phyloP scores from a whole-genome alignment of 192 early-diverging fungal species.

The Lunasporangiospora selenospora region DNA sequence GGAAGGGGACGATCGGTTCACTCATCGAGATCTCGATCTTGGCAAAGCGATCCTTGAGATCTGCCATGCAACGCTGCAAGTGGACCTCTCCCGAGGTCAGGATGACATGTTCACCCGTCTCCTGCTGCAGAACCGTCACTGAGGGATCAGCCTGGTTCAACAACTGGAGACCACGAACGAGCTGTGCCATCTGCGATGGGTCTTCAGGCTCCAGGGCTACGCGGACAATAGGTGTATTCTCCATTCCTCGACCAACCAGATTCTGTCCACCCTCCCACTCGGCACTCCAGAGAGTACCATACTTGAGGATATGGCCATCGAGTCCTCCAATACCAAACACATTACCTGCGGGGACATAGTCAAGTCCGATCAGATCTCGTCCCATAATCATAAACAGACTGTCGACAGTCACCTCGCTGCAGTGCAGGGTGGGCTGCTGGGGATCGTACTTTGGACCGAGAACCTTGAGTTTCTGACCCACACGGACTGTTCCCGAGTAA shows the following conservation, averaged over 20 bases:
- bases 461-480: constrained; percentile 87
- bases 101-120: constrained; percentile 97
- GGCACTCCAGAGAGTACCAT: constrained; percentile 86
- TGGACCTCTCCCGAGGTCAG: constrained; percentile 97
- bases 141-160: constrained; percentile 96
- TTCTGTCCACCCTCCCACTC: constrained; percentile 70
- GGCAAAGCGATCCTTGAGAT: constrained; percentile 94
- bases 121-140: constrained; percentile 90
- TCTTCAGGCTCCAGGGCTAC: constrained; percentile 95
- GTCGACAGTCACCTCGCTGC: constrained; percentile 76
- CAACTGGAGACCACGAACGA: constrained; percentile 85
- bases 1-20: constrained; percentile 95
- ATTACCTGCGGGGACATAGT: constrained; percentile 92
- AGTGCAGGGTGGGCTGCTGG: constrained; percentile 57
- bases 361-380: constrained; percentile 83
- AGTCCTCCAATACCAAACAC: constrained; percentile 94
- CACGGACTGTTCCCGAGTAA: constrained; percentile 88
- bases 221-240: constrained; percentile 90
- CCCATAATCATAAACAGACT: constrained; percentile 97
- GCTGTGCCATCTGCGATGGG: constrained; percentile 85
- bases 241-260: constrained; percentile 71
- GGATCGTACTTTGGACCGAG: constrained; percentile 96
- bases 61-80: constrained; percentile 85
- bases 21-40: constrained; percentile 94
- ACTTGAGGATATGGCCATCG: constrained; percentile 92